A percentile compares a stretch with the other conserved stretches of the same genome.
Evolutionary conservation across 1,139 yeast species (phyloP).

Genomic region (Debaryomyces sp.): DNA sequence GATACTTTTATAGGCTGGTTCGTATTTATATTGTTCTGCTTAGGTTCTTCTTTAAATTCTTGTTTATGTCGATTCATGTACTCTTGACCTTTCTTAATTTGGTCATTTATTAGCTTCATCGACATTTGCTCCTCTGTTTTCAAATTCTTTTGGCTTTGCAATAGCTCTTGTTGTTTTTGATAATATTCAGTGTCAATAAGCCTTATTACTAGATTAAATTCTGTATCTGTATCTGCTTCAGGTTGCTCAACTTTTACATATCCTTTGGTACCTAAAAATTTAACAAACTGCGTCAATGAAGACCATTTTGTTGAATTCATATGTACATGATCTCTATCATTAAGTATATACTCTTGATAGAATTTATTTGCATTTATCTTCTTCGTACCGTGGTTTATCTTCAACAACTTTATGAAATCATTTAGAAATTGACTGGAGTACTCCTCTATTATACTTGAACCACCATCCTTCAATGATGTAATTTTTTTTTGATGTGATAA

Average conservation of each 20-base stretch:
- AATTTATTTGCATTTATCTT: constrained; percentile 78
- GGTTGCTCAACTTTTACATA: constrained; percentile 53
- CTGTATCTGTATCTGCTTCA: constrained; percentile 44
- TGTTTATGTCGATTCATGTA: constrained; percentile 16
- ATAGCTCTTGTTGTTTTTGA: constrained; percentile 11
- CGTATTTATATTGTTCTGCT: background rate
- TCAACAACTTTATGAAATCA: constrained; percentile 67
- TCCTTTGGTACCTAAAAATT: constrained; percentile 61
- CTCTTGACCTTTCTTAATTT: constrained; percentile 50
- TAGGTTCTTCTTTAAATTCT: constrained; percentile 10
- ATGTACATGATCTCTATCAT: constrained; percentile 81
- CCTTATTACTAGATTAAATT: constrained; percentile 38
- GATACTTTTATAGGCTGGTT: constrained; percentile 14
- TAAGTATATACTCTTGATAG: constrained; percentile 81
- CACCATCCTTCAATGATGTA: constrained; percentile 38
- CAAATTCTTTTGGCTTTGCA: constrained; percentile 25
- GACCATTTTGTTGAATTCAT: constrained; percentile 88
- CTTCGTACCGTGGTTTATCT: constrained; percentile 80
- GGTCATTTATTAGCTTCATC: constrained; percentile 49
- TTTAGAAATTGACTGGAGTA: constrained; percentile 62
- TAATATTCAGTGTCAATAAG: constrained; percentile 28
- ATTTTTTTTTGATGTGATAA: constrained; percentile 62
- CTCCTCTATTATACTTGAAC: constrained; percentile 52
- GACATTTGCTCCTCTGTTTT: constrained; percentile 41
- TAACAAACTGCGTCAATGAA: constrained; percentile 70